phyloP scores from a whole-genome alignment of 306 rosid species.

The Comarum palustre region DNA sequence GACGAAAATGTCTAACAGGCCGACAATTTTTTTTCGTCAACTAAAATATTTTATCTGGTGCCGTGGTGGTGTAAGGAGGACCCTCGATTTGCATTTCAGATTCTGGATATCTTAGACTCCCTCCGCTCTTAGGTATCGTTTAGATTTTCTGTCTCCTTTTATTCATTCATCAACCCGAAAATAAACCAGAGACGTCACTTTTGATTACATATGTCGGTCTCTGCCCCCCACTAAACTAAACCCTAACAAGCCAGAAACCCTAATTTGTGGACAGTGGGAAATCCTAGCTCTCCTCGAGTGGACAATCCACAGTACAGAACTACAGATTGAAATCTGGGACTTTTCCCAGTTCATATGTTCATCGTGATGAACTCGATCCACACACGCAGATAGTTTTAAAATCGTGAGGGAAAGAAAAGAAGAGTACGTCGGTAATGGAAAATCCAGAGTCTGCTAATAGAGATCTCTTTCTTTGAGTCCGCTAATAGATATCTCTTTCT shows the following conservation, averaged over 20 bases:
- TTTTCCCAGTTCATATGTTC: background rate
- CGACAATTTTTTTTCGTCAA: too few relatives aligned
- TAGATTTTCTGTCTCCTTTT: slow-evolving; percentile 30
- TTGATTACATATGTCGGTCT: background rate
- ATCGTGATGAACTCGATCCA: background rate
- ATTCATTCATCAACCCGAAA: background rate
- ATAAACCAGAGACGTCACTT: background rate
- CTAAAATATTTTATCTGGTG: too few relatives aligned
- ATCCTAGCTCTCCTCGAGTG: slow-evolving; percentile 5
- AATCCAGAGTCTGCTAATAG: background rate
- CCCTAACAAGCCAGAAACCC: slow-evolving; percentile 14
- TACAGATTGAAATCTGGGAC: background rate
- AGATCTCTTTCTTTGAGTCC: background rate
- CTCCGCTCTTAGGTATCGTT: slow-evolving; percentile 21
- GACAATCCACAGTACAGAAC: background rate
- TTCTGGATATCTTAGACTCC: slow-evolving; percentile 22
- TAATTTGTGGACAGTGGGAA: background rate
- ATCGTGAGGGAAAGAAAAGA: background rate
- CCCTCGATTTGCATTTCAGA: slow-evolving; percentile 31
- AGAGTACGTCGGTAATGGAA: background rate
- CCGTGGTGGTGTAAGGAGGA: too few relatives aligned
- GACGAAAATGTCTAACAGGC: too few relatives aligned
- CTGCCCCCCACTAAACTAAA: background rate
- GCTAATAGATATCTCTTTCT: background rate
- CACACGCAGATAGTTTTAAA: background rate